phyloP scores from a whole-genome alignment of 2,329 filamentous ascomycete genomes.

The Metarhizium guizhouense region DNA sequence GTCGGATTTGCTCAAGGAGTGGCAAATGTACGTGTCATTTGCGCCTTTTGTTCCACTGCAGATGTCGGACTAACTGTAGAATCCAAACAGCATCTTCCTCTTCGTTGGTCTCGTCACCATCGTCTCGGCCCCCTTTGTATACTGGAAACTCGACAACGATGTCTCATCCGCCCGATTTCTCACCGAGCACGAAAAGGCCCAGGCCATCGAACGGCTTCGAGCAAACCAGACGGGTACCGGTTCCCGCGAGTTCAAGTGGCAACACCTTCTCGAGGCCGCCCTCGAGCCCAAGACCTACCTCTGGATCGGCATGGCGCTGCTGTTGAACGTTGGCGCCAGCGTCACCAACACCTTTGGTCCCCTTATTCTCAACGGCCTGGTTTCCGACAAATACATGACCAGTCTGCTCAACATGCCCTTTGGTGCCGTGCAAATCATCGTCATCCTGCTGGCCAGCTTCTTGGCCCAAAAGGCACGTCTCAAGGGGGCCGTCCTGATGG shows the following conservation, averaged over 20 bases:
- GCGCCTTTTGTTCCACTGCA: not conserved
- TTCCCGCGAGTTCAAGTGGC: constrained; percentile 58
- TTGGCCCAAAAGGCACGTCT: constrained; percentile 45
- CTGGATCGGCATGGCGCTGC: constrained; percentile 50
- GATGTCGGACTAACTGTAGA: not conserved
- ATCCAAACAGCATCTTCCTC: constrained; percentile 36
- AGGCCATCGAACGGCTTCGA: constrained; percentile 63
- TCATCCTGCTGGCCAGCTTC: constrained; percentile 51
- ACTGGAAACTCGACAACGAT: constrained; percentile 51
- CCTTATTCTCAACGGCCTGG: constrained; percentile 51
- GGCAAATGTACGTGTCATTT: constrained; percentile 13
- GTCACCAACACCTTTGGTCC: constrained; percentile 59
- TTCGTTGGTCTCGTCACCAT: constrained; percentile 54
- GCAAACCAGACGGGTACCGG: constrained; percentile 69
- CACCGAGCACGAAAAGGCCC: constrained; percentile 54
- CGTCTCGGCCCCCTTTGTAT: constrained; percentile 46
- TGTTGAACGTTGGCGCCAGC: constrained; percentile 54
- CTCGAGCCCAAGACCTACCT: constrained; percentile 46
- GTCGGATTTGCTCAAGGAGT: constrained; percentile 11
- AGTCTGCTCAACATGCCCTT: constrained; percentile 61
- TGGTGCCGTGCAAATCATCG: constrained; percentile 48
- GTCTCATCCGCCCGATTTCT: constrained; percentile 47
- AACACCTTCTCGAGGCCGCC: constrained; percentile 48
- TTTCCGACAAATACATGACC: constrained; percentile 47
- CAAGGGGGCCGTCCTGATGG: constrained; percentile 47